Percentiles rank a stretch among this genome's conserved stretches.
Conservation (phyloP, 2,329 filamentous ascomycete genomes). For the Ceratocystis diversiconidia region DNA sequence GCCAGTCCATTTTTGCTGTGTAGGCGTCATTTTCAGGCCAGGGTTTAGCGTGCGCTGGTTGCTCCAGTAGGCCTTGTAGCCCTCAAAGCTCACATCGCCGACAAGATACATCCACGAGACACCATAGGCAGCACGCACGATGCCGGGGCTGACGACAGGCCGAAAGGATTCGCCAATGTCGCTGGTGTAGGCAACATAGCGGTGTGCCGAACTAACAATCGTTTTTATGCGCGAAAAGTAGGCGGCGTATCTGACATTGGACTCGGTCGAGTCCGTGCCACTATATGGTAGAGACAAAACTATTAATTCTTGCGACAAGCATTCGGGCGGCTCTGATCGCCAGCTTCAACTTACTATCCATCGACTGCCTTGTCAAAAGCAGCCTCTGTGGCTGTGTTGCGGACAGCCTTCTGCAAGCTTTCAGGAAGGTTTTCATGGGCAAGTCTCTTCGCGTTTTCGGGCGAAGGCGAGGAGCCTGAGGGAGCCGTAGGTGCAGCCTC, state of each 20-base stretch:
- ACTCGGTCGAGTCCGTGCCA: conserved; percentile 65
- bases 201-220: conserved; percentile 76
- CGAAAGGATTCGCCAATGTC: conserved; percentile 95
- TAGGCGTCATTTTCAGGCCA: conserved; percentile 39
- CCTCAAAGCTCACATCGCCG: conserved; percentile 83
- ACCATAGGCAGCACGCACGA: conserved; percentile 73
- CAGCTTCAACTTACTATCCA: conserved; percentile 14
- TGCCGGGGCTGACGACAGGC: conserved; percentile 71
- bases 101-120: conserved; percentile 86
- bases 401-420: conserved; percentile 42
- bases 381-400: conserved; percentile 48
- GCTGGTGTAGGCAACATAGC: conserved; percentile 93
- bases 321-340: too few relatives aligned
- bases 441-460: conserved; percentile 36
- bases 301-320: background rate
- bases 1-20: conserved; percentile 36
- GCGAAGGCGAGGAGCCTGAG: conserved; percentile 17
- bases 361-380: conserved; percentile 33
- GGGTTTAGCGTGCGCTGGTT: conserved; percentile 68
- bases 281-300: background rate
- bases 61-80: conserved; percentile 83
- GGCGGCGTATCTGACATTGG: conserved; percentile 75
- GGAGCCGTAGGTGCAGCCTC: conserved; percentile 14
- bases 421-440: conserved; percentile 38
- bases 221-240: conserved; percentile 78